Base-by-base conservation (phyloP, 306 rosid genomes). In the Styphnolobium japonicum region DNA sequence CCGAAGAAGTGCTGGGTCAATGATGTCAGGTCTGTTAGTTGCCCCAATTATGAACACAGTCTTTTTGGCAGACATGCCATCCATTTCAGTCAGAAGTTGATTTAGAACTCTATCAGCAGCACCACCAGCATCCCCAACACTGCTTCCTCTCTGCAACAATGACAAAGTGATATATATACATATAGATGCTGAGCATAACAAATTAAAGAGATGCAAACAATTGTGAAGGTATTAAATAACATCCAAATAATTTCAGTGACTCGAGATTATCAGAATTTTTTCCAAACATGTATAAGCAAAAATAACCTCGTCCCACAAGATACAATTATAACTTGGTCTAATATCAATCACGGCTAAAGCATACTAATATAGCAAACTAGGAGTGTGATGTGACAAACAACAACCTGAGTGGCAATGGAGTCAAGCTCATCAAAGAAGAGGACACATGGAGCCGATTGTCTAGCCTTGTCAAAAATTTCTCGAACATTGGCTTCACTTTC, bases 401-500 rank as follows among this genome's bases (percentile, higher is more conserved):
- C 3, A 78, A 83, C 91, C 89, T 88, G 89, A 10, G 89, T 88
- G 42, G 91, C 91, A 80, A 88, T 88, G 43, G 91, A 88, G 55
- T 85, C 89, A 36, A 88, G 91, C 86, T 88, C 91, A 51, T 88
- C 91, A 77, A 88, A 88, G 85, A 88, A 88, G 78, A 88, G 89
- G 78, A 88, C 89, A 70, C 91, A 88, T 6, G 89, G 91, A 16
- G 91, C 91, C 12, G 87, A 85, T 48, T 78, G 82, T 33, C 91
- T 83, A 21, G 89, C 89, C 82, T 88, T 88, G 87, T 88, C 87
- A 77, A 88, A 87, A 60, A 85, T 83, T 73, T 88, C 91, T 55
- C 87, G 81, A 73, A 88, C 91, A 83, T 88, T 85, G 75, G 91
- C 91, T 77, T 88, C 91, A 85, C 91, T 88, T 83, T 88, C 91